Base-by-base conservation (phyloP, 164 flowering plant species). In the Berberis vulgaris region DNA sequence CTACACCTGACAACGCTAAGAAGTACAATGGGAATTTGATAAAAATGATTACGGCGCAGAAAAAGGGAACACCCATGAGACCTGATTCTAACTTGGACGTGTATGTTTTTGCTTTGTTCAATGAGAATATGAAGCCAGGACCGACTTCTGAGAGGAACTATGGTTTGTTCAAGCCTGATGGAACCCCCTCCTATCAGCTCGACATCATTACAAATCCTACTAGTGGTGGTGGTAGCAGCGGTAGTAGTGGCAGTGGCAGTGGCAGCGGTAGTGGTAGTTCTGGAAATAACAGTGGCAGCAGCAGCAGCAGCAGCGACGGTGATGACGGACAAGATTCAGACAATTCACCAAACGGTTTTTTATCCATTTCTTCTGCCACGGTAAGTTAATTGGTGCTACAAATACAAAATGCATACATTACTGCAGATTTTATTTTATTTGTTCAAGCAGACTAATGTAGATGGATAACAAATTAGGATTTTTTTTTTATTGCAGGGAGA, bases 111-210 rank as follows among this genome's bases (percentile, higher is more conserved):
- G 89, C 93, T 1, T 43, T 86, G 65, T 86, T 86, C 63, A 86
- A 86, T 40, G 89, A 85, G 79, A 78, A 86, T 62, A 54, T 80
- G 82, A 86, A 86, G 69, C 83, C 84, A 0, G 93, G 93, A 0
- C 85, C 93, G 1, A 72, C 83, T 4, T 86, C 93, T 6, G 93
- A 86, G 81, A 76, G 89, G 74, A 83, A 86, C 42, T 86, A 80
- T 49, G 93, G 93, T 0, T 73, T 86, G 45, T 90, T 86, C 68
- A 78, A 82, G 65, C 97, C 97, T 1, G 83, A 81, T 40, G 81
- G 90, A 7, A 65, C 87, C 8, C 79, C 83, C 10, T 79, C 78
- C 0, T 86, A 70, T 45, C 56, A 53, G 63, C 43, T 72, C 41
- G 80, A 74, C 42, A 1, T 64, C 57, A 38, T 54, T 11, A 12